These are phyloP conservation scores for Ploettnerulaceae sp. DNA, from an alignment of 2,329 filamentous ascomycete species.

Conservation along the genomic window DNA sequence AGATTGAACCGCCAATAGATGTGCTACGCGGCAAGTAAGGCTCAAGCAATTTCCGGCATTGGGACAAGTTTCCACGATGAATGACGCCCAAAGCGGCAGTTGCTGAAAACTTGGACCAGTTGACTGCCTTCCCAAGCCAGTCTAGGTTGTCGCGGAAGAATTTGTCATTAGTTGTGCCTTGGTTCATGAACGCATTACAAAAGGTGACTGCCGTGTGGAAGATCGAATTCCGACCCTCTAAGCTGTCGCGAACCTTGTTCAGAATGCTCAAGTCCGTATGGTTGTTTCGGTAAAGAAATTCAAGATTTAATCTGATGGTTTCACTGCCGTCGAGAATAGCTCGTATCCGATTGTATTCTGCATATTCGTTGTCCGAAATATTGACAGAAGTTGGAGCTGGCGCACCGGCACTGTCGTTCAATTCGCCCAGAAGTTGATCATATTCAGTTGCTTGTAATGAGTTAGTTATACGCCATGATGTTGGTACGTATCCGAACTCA, in stretches of 20 bases:
- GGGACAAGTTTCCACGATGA: constrained; percentile 88
- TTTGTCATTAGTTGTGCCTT: constrained; percentile 94
- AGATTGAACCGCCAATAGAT: constrained; percentile 78
- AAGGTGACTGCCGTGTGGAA: constrained; percentile 98
- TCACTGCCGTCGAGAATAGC: constrained; percentile 80
- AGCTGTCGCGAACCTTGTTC: constrained; percentile 92
- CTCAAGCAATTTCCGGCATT: constrained; percentile 88
- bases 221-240: constrained; percentile 95
- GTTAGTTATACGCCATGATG: constrained; percentile 2
- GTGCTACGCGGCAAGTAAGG: constrained; percentile 84
- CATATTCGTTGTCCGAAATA: constrained; percentile 48
- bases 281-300: constrained; percentile 95
- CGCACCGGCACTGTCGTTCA: constrained; percentile 38
- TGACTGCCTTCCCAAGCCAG: constrained; percentile 96
- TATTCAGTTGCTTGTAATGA: constrained; percentile 36
- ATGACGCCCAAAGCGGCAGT: constrained; percentile 95
- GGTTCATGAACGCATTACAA: constrained; percentile 98
- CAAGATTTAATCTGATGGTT: constrained; percentile 89
- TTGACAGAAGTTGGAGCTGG: constrained; percentile 18
- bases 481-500: constrained; percentile 6
- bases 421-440: constrained; percentile 52
- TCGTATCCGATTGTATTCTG: constrained; percentile 58
- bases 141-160: constrained; percentile 98
- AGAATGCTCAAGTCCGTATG: constrained; percentile 86
- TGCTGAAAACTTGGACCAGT: constrained; percentile 99